Evolutionary conservation across 331 rosid species (phyloP), one percentile per base, ranked within the genome.

Genomic region (Acacia pycnantha): DNA sequence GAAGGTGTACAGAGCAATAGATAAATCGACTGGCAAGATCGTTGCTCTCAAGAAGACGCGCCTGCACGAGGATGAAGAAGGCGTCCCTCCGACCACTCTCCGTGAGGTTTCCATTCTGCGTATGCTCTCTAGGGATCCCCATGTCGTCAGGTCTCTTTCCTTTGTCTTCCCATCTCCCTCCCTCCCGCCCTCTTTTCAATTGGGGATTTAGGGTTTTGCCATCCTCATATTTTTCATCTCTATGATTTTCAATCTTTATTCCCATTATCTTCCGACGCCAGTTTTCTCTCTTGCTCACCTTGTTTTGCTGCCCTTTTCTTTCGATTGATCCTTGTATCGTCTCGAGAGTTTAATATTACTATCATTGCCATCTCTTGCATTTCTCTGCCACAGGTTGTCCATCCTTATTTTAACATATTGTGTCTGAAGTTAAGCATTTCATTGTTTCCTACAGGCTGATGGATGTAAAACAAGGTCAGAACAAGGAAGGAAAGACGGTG

Each of bases 51-150:
- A 95, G 89, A 95, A 95, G 79, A 95, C 99, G 56, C 98, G 98
- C 15, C 97, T 95, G 80, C 98, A 91, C 56, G 98, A 95, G 78
- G 99, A 95, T 61, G 97, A 95, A 40, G 98, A 93, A 89, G 98
- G 99, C 77, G 98, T 93, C 80, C 99, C 98, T 82, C 95, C 98
- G 58, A 96, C 98, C 79, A 93, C 99, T 81, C 99, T 95, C 77
- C 97, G 98, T 4, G 98, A 93, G 87, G 94, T 95, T 82, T 95
- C 98, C 70, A 96, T 96, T 78, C 44, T 93, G 44, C 88, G 98
- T 24, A 96, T 96, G 98, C 99, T 96, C 73, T 96, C 98, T 24
- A 79, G 94, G 59, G 98, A 93, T 82, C 95, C 99, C 35, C 98
- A 95, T 65, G 86, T 96, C 61, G 99, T 96, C 79, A 92, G 88